A percentile compares a stretch with the other conserved stretches of the same genome.
These are phyloP conservation scores for Candida quercuum DNA, from an alignment of 805 yeast species.

Conservation along the genomic window DNA sequence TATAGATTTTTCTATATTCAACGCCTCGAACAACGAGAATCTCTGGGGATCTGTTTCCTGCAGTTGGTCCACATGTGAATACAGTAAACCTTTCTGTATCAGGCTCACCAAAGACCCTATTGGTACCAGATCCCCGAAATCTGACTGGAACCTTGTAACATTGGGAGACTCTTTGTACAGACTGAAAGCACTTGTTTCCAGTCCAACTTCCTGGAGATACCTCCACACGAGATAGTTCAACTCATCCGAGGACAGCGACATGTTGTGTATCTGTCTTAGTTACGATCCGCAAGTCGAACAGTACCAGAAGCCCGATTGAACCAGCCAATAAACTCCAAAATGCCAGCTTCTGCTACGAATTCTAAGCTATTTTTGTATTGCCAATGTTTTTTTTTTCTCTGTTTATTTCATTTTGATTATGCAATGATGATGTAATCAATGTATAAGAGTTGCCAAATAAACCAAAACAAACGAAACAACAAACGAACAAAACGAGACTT, in stretches of 20 bases:
- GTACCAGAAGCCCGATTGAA: too few species aligned
- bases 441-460: too few species aligned
- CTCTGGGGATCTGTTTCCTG: constrained; percentile 29
- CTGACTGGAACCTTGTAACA: constrained; percentile 50
- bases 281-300: too few species aligned
- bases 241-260: constrained; percentile 81
- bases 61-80: constrained; percentile 61
- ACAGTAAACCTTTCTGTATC: constrained; percentile 82
- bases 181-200: constrained; percentile 72
- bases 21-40: constrained; percentile 50
- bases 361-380: too few species aligned
- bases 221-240: constrained; percentile 91
- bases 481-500: too few species aligned
- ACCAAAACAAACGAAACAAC: too few species aligned
- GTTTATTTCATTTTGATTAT: too few species aligned
- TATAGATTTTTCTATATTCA: constrained; percentile 36
- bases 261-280: too few species aligned
- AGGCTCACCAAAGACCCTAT: constrained; percentile 77
- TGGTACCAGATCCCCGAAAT: constrained; percentile 49
- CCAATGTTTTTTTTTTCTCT: too few species aligned
- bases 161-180: constrained; percentile 62
- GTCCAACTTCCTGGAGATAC: constrained; percentile 81
- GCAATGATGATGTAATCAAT: too few species aligned
- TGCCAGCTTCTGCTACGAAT: too few species aligned
- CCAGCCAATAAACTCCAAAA: too few species aligned